These are phyloP conservation scores for Chytriomyces hyalinus DNA, from an alignment of 192 early-diverging fungal genomes.

Conservation along the genomic window DNA sequence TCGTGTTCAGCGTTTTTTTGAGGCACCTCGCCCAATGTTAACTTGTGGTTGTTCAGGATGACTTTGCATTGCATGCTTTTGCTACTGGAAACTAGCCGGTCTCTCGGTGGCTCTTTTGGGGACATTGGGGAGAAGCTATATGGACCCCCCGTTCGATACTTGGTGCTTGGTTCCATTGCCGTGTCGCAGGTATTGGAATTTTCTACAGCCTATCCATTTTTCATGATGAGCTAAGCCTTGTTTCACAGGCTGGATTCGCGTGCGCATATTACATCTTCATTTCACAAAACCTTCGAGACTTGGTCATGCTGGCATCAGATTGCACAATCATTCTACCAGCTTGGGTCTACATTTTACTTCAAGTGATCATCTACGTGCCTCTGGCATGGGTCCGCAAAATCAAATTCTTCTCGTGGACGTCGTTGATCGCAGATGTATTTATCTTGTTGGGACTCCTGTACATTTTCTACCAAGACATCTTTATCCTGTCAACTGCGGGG, in stretches of 20 bases:
- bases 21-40: no score
- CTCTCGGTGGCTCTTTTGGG: constrained; percentile 59
- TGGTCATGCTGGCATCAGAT: constrained; percentile 69
- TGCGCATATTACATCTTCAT: constrained; percentile 91
- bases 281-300: constrained; percentile 77
- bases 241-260: constrained; percentile 82
- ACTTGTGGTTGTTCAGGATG: constrained; percentile 13
- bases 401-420: constrained; percentile 83
- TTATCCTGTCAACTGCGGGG: constrained; percentile 67
- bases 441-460: constrained; percentile 87
- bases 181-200: constrained; percentile 52
- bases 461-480: constrained; percentile 82
- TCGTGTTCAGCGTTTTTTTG: no score
- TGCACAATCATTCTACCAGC: constrained; percentile 65
- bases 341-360: constrained; percentile 78
- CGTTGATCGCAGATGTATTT: constrained; percentile 90
- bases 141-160: constrained; percentile 46
- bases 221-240: not conserved
- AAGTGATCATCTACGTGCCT: constrained; percentile 78
- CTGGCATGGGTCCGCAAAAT: constrained; percentile 91
- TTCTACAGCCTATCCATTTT: not conserved
- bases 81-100: constrained; percentile 52
- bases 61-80: constrained; percentile 61
- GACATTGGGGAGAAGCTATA: constrained; percentile 61
- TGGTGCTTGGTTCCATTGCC: constrained; percentile 58